phyloP scores from a whole-genome alignment of 352 stramenopile genomes.

The Phytophthora tubulina region DNA sequence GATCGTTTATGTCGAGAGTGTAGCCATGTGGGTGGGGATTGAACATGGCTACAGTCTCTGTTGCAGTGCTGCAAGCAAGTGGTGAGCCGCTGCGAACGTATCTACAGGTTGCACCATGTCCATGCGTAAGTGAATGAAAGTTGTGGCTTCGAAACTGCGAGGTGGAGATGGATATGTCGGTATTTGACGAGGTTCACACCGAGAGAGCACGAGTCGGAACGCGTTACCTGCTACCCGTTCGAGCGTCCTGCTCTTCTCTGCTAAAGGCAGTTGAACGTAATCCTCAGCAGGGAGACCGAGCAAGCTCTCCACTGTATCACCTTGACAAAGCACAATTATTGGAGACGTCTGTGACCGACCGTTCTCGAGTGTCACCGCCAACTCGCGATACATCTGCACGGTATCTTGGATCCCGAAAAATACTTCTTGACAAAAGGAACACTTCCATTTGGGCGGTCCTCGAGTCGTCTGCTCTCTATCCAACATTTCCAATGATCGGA shows the following conservation, averaged over 20 bases:
- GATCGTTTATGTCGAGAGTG: slow-evolving; percentile 17
- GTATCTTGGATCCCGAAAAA: slow-evolving; percentile 63
- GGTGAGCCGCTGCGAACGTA: slow-evolving; percentile 36
- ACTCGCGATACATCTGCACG: slow-evolving; percentile 51
- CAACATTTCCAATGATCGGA: slow-evolving; percentile 34
- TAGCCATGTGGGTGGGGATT: slow-evolving; percentile 6
- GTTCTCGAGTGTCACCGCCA: slow-evolving; percentile 59
- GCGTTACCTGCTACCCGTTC: slow-evolving; percentile 40
- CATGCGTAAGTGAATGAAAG: slow-evolving; percentile 37
- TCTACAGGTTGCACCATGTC: slow-evolving; percentile 52
- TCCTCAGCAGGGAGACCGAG: slow-evolving; percentile 53
- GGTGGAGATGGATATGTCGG: slow-evolving; percentile 5
- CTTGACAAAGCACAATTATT: slow-evolving; percentile 54
- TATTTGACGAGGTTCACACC: slow-evolving; percentile 42
- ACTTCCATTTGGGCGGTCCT: slow-evolving; percentile 53
- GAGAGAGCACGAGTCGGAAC: slow-evolving; percentile 57
- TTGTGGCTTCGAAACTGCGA: background rate
- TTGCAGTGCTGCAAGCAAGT: slow-evolving; percentile 25
- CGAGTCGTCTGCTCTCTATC: background rate
- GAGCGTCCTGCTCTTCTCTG: slow-evolving; percentile 48
- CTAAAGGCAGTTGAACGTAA: slow-evolving; percentile 59
- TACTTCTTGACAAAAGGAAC: slow-evolving; percentile 62
- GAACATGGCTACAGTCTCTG: slow-evolving; percentile 32
- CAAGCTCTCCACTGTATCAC: slow-evolving; percentile 49
- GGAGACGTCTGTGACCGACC: slow-evolving; percentile 25